These are phyloP conservation scores for Penicillium cosmopolitanum DNA, from an alignment of 495 filamentous ascomycete genomes.

Conservation along the genomic window DNA sequence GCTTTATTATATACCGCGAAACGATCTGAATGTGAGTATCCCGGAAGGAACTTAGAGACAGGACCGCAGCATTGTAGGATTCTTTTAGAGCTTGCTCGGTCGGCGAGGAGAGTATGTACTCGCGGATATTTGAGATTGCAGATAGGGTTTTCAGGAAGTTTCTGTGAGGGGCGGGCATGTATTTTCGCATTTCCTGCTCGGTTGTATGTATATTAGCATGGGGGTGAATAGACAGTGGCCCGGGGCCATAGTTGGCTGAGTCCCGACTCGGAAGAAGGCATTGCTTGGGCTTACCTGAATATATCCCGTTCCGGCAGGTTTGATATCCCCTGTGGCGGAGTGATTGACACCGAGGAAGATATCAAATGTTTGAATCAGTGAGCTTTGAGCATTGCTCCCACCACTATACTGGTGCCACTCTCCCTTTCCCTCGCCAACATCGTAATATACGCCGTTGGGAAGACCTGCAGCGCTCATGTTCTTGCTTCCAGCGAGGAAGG, in stretches of 20 bases:
- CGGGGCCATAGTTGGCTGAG: too few relatives aligned
- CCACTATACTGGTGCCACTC: conserved; percentile 79
- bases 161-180: conserved; percentile 94
- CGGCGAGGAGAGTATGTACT: conserved; percentile 67
- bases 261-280: too few relatives aligned
- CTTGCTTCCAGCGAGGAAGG: conserved; percentile 90
- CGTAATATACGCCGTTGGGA: conserved; percentile 85
- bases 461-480: conserved; percentile 95
- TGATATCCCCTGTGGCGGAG: conserved; percentile 76
- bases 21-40: conserved; percentile 95
- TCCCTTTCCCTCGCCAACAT: conserved; percentile 69
- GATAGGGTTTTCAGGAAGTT: conserved; percentile 80
- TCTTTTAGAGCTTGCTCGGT: conserved; percentile 65
- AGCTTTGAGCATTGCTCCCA: conserved; percentile 93
- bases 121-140: conserved; percentile 77
- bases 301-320: conserved; percentile 35
- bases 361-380: conserved; percentile 91
- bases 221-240: too few relatives aligned
- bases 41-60: conserved; percentile 78
- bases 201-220: too few relatives aligned
- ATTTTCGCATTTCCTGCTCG: conserved; percentile 81
- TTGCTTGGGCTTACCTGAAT: conserved; percentile 33
- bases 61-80: conserved; percentile 85
- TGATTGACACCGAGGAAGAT: conserved; percentile 87
- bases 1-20: conserved; percentile 85